Evolutionary conservation across 768 basidiomycete species (phyloP), one percentile per base, ranked within the genome.

Genomic region (Collybiopsis luxurians): DNA sequence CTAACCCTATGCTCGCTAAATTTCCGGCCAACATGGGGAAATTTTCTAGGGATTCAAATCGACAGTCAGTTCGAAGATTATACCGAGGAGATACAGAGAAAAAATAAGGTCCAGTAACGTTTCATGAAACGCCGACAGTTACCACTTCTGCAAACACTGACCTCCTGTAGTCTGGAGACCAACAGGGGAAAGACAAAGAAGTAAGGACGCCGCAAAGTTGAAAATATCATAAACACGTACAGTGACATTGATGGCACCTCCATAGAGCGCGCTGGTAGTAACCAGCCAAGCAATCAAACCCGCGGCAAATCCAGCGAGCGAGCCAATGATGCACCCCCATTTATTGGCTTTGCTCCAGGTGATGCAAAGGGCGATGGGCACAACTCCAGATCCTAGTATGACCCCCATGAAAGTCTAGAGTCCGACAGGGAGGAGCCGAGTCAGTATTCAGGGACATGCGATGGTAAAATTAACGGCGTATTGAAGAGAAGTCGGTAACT

Each of bases 261-360:
- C 75, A 69, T 95, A 91, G 39, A 92, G 73, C 11, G 77, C 75
- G 21, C 84, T 75, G 0, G 94, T 92, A 1, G 90, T 84, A 23
- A 89, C 90, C 36, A 98, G 79, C 95, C 95, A 98, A 7, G 89
- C 87, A 46, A 85, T 77, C 36, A 96, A 62, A 15, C 88, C 93
- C 11, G 79, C 77, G 27, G 71, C 71, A 65, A 95, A 86, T 0
- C 94, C 95, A 36, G 71, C 65, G 34, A 93, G 59, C 0, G 92
- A 73, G 2, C 90, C 95, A n/a, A 69, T 72, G 53, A 94, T 80
- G 66, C 91, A 92, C 7, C 91, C 95, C 72, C 80, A 82, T 66
- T 89, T 90, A 73, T 92, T 97, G 23, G 92, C 90, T 65, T 85
- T 88, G 57, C 74, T 80, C 91, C 92, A 95, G 2, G 90, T 88